Percentiles rank a stretch among this genome's conserved stretches.
Conservation (phyloP, 1,284 basidiomycete genomes). For the Ceraceosorus bombacis region DNA sequence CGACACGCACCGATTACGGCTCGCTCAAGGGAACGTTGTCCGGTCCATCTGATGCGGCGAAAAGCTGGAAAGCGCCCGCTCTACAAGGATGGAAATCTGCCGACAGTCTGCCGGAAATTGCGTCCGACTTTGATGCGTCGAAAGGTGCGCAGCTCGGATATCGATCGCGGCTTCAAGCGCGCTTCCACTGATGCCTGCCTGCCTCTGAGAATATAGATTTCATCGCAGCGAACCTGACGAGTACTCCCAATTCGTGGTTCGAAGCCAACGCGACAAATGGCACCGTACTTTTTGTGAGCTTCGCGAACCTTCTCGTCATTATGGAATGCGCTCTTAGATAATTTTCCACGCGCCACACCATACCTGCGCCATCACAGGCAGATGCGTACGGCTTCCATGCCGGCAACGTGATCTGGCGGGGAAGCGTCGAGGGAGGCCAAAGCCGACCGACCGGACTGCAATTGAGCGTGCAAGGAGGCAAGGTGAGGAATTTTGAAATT, state of each 20-base stretch:
- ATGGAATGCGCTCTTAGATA: too few relatives aligned
- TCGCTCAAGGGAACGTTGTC: constrained; percentile 5
- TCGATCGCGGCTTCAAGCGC: too few relatives aligned
- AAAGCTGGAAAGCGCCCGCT: constrained; percentile 5
- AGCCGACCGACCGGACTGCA: too few relatives aligned
- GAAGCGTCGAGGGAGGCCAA: too few relatives aligned
- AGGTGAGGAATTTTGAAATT: too few relatives aligned
- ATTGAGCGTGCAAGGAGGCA: too few relatives aligned
- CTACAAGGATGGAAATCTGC: constrained; percentile 12
- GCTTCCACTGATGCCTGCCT: too few relatives aligned
- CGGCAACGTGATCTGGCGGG: too few relatives aligned
- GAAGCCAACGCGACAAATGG: constrained; percentile 50
- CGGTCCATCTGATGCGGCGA: constrained; percentile 2
- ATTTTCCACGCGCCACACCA: too few relatives aligned
- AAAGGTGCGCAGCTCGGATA: too few relatives aligned
- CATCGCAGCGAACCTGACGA: constrained; percentile 5
- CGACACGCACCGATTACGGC: constrained; percentile 9
- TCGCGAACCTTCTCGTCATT: too few relatives aligned
- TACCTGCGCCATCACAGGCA: constrained; percentile 13
- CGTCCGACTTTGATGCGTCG: not conserved
- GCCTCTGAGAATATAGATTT: too few relatives aligned
- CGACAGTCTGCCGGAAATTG: constrained; percentile 20
- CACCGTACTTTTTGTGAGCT: constrained; percentile 49
- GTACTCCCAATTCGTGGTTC: constrained; percentile 4
- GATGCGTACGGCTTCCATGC: constrained; percentile 57